Conservation (phyloP, 1,284 basidiomycete species). For the Coniferiporia weirii region DNA sequence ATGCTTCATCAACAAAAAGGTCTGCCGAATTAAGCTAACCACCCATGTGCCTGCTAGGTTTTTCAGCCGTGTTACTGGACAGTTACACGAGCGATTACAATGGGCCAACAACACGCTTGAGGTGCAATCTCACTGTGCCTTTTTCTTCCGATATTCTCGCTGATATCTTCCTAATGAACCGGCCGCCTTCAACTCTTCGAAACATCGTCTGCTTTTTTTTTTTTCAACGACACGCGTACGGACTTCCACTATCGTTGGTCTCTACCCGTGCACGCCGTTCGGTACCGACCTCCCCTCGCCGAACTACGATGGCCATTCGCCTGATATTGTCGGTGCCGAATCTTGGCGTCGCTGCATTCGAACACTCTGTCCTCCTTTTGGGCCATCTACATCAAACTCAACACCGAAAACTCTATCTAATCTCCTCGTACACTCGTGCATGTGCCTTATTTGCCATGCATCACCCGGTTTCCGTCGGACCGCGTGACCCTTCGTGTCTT, state of each 20-base stretch:
- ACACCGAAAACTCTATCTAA: not conserved
- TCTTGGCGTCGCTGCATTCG: too few species aligned
- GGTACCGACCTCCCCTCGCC: not conserved
- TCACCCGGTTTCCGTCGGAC: not conserved
- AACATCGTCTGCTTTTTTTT: not conserved
- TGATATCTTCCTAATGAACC: not conserved
- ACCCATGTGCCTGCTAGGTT: conserved; percentile 40
- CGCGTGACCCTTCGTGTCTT: not conserved
- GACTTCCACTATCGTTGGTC: not conserved
- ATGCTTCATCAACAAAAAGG: too few species aligned
- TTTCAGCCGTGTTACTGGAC: conserved; percentile 64
- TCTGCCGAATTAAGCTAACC: not conserved
- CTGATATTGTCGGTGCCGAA: too few species aligned
- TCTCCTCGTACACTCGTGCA: not conserved
- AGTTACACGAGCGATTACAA: conserved; percentile 64
- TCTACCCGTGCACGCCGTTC: not conserved
- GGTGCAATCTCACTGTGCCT: conserved; percentile 34
- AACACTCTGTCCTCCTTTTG: too few species aligned
- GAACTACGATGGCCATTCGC: not conserved
- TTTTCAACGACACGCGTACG: not conserved
- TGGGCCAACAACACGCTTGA: conserved; percentile 80
- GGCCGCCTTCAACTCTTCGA: not conserved
- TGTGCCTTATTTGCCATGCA: not conserved
- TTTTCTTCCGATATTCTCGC: not conserved
- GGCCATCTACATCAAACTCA: too few species aligned